Base-by-base conservation (phyloP, 768 basidiomycete genomes). In the Tulasnella sp. region DNA sequence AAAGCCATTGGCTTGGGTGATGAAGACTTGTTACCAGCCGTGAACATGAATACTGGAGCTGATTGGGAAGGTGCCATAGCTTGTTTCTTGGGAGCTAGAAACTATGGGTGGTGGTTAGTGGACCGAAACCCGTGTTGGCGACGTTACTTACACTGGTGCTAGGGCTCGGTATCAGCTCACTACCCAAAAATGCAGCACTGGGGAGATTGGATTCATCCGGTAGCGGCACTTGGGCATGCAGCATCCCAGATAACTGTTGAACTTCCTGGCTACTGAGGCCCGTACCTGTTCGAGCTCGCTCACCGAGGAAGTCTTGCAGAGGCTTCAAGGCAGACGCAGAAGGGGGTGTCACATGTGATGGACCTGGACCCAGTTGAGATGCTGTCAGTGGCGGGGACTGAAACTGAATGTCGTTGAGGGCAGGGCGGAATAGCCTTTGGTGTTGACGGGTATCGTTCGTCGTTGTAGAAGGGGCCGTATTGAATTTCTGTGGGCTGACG, bases 81-180 rank as follows among this genome's bases (percentile, higher is more conserved):
- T 51, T 51, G 49, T 35, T 51, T n/a, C n/a, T n/a, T 39, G 27
- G 54, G 54, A 4, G 54, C 41, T 12, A 48, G 21, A 31, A 45
- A 48, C 41, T 43, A 27, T 29, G 34, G 1, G 42, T 4, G 17
- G n/a, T 6, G 54, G 29, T 23, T 43, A n/a, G 25, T 49, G 12
- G 17, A 31, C 40, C 29, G 9, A 27, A 11, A 45, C n/a, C 17
- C 15, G 40, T 23, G 41, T 23, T 17, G 34, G 15, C 14, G 11
- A 19, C 14, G 21, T 6, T 2, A 43, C 54, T 14, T 31, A 56
- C 54, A 31, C 54, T 56, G 34, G 17, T 41, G 27, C 54, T 56
- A 32, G 54, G 41, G 34, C 41, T 43, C 1, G 54, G 54, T n/a
- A 42, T 27, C 11, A 56, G 31, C 19, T 48, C 54, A n/a, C 54